Evolutionary conservation across 768 basidiomycete species (phyloP).

Genomic region (Gyrodon lividus): DNA sequence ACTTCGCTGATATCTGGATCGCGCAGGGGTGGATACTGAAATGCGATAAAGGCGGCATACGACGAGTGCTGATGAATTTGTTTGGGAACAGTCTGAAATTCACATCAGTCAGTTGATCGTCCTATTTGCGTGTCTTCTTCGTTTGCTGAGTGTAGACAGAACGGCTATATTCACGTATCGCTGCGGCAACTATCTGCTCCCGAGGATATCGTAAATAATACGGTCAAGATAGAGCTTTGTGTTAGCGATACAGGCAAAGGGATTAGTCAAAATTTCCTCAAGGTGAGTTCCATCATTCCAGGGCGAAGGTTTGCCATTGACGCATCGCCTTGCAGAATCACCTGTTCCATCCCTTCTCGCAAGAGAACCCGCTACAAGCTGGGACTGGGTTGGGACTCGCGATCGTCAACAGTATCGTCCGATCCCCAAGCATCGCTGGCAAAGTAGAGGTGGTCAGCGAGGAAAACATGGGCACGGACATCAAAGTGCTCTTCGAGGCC

Average conservation of each 20-base stretch:
- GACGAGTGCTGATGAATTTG: conserved; percentile 90
- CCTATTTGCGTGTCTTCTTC: background rate
- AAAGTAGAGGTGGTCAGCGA: conserved; percentile 94
- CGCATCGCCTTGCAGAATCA: conserved; percentile 58
- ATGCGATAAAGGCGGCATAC: conserved; percentile 90
- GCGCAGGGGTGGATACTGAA: conserved; percentile 79
- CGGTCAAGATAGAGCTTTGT: conserved; percentile 75
- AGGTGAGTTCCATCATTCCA: conserved; percentile 43
- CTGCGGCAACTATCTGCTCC: conserved; percentile 69
- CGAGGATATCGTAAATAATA: conserved; percentile 52
- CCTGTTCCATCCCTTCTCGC: conserved; percentile 95
- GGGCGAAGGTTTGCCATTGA: background rate
- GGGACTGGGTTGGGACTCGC: conserved; percentile 94
- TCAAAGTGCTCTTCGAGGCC: conserved; percentile 80
- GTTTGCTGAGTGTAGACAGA: conserved; percentile 39
- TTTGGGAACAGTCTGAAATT: conserved; percentile 95
- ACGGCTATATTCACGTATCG: conserved; percentile 85
- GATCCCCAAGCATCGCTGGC: conserved; percentile 81
- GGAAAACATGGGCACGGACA: conserved; percentile 88
- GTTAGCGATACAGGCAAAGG: conserved; percentile 94
- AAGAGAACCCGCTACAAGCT: conserved; percentile 91
- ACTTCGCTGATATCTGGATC: conserved; percentile 8
- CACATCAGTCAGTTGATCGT: conserved; percentile 56
- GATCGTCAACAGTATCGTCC: conserved; percentile 91
- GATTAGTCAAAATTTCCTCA: conserved; percentile 89